These are phyloP conservation scores for Tillandsia leiboldiana DNA, from an alignment of 176 grass and related monocot species.

Conservation along the genomic window DNA sequence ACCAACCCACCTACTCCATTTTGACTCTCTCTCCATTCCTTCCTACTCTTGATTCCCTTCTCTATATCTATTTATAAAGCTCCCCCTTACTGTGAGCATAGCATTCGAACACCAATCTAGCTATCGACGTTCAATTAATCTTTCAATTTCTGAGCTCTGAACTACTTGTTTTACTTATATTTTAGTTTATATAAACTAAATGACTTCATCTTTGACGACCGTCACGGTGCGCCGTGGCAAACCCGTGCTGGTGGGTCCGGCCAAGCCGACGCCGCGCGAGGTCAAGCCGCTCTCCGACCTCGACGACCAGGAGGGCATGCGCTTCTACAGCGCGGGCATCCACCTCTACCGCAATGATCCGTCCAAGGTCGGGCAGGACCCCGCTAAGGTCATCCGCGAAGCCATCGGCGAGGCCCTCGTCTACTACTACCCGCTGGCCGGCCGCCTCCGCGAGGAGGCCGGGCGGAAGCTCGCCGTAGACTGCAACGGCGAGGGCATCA, in stretches of 20 bases:
- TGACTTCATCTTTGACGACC: slow-evolving; percentile 8
- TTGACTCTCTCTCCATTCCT: neutral
- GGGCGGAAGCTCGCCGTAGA: slow-evolving; percentile 47
- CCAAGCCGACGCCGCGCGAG: slow-evolving; percentile 34
- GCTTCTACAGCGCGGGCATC: slow-evolving; percentile 40
- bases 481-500: slow-evolving; percentile 44
- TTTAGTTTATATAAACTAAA: neutral
- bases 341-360: slow-evolving; percentile 41
- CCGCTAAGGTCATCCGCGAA: slow-evolving; percentile 34
- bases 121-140: too few relatives aligned
- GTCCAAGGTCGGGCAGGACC: slow-evolving; percentile 24
- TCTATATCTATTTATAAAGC: too few relatives aligned
- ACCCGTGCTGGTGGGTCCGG: slow-evolving; percentile 35
- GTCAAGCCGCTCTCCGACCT: slow-evolving; percentile 52
- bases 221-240: slow-evolving; percentile 38
- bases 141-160: too few relatives aligned
- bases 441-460: slow-evolving; percentile 34
- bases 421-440: slow-evolving; percentile 62
- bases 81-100: too few relatives aligned
- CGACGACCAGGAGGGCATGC: slow-evolving; percentile 50
- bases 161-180: too few relatives aligned
- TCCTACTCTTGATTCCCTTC: too few relatives aligned
- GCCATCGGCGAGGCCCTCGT: slow-evolving; percentile 51
- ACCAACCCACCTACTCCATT: neutral
- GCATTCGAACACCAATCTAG: too few relatives aligned